Base-by-base conservation (phyloP, 164 flowering plant species). In the Sextonia rubra region DNA sequence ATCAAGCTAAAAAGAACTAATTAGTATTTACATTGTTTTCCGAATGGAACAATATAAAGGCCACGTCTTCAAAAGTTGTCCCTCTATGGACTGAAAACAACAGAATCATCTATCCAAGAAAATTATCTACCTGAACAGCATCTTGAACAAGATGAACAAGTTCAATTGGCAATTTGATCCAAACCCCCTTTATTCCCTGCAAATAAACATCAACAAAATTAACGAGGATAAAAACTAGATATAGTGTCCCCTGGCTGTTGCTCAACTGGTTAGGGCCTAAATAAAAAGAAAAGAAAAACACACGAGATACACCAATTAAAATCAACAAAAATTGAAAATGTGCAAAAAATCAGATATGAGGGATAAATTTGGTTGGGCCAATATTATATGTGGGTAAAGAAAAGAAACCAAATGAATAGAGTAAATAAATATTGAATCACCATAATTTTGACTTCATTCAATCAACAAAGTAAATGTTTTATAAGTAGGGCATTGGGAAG, bases 121-220 rank as follows among this genome's bases (percentile, higher is more conserved):
- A 20, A 64, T 4, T 11, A 66, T 8, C 8, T 75, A 82, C 86
- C 85, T 82, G 63, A 26, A 84, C 83, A 14, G 83, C 82, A 72
- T 76, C 69, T 71, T 82, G 82, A 75, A 82, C 79, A 73, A 83
- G 86, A 79, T 83, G 76, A 44, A 47, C 82, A 37, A 80, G 79
- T 69, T 75, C 79, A 73, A 82, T 82, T 9, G 86, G 85, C 73
- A 85, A 30, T 69, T 81, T 82, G 49, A 85, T 70, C 88, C 88
- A 85, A 44, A 84, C 77, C 8, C 87, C 86, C 29, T 71, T 84
- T 72, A 81, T 85, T 25, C 84, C 85, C 87, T 85, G 74, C 52
- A 68, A 55, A 60, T 24, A 29, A 37, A 69, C n/a, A 72, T 37
- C 58, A 64, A 68, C 3, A 47, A 64, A 64, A 23, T 22, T 24